Evolutionary conservation across 1,284 basidiomycete genomes (phyloP).

Genomic region (Ustilago curta): DNA sequence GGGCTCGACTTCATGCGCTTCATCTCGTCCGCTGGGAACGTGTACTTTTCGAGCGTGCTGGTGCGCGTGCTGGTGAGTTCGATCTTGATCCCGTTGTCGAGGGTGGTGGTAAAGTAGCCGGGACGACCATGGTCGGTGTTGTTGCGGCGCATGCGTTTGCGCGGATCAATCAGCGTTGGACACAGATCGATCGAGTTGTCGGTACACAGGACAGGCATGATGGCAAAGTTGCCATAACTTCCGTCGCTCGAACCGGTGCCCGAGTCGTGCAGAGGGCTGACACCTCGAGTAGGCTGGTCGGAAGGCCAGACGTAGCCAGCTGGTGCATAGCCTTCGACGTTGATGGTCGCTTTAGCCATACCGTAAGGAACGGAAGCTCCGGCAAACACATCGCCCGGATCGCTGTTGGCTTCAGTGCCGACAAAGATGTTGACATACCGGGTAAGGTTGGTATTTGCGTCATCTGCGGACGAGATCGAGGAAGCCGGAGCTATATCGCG

Average conservation of each 20-base stretch:
- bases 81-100: slow-evolving; percentile 60
- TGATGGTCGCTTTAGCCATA: slow-evolving; percentile 60
- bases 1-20: slow-evolving; percentile 32
- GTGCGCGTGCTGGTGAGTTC: slow-evolving; percentile 56
- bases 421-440: slow-evolving; percentile 47
- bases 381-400: slow-evolving; percentile 55
- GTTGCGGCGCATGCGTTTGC: slow-evolving; percentile 41
- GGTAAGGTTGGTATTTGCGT: slow-evolving; percentile 20
- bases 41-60: slow-evolving; percentile 58
- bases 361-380: slow-evolving; percentile 61
- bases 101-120: slow-evolving; percentile 59
- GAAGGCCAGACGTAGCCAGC: slow-evolving; percentile 54
- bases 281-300: slow-evolving; percentile 52
- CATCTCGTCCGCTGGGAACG: slow-evolving; percentile 45
- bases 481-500: slow-evolving; percentile 1
- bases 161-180: slow-evolving; percentile 55
- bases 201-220: slow-evolving; percentile 58
- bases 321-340: slow-evolving; percentile 59
- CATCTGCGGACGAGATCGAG: background rate
- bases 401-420: slow-evolving; percentile 42
- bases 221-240: slow-evolving; percentile 60
- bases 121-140: slow-evolving; percentile 50
- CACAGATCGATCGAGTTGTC: slow-evolving; percentile 49
- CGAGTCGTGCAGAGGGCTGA: slow-evolving; percentile 58
- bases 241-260: slow-evolving; percentile 61